A percentile compares a stretch with the other conserved stretches of the same genome.
Conservation (phyloP, 2,329 filamentous ascomycete species). For the Chaetomium olivaceum region DNA sequence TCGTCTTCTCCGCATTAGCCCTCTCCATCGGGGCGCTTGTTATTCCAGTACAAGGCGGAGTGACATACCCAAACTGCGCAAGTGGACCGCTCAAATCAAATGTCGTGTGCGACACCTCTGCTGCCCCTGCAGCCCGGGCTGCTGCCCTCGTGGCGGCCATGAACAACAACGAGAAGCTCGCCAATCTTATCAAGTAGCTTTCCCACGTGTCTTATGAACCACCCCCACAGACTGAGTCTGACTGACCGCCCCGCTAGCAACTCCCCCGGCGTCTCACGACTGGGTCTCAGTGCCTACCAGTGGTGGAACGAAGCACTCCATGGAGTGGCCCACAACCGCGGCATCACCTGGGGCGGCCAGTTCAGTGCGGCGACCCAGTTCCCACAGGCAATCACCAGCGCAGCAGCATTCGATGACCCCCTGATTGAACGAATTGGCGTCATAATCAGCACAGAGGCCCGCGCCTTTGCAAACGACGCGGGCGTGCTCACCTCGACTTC, state of each 20-base stretch:
- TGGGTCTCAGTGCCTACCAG: slow-evolving; percentile 57
- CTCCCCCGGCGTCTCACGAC: slow-evolving; percentile 51
- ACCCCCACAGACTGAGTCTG: background rate
- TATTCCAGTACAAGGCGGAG: slow-evolving; percentile 14
- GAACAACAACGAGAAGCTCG: slow-evolving; percentile 56
- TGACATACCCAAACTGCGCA: slow-evolving; percentile 27
- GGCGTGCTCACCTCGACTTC: slow-evolving; percentile 55
- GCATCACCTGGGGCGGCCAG: slow-evolving; percentile 53
- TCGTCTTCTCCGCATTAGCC: background rate
- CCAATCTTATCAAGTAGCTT: slow-evolving; percentile 40
- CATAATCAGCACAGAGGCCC: slow-evolving; percentile 58
- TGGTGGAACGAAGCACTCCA: slow-evolving; percentile 62
- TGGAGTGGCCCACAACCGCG: slow-evolving; percentile 53
- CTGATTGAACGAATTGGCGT: slow-evolving; percentile 47
- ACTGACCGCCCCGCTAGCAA: slow-evolving; percentile 31
- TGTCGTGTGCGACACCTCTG: slow-evolving; percentile 26
- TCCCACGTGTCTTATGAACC: background rate
- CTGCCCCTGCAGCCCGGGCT: slow-evolving; percentile 42
- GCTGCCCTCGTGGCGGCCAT: slow-evolving; percentile 52
- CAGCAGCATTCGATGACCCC: slow-evolving; percentile 63
- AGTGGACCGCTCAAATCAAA: slow-evolving; percentile 25
- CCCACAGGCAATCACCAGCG: slow-evolving; percentile 62
- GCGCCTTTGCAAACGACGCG: slow-evolving; percentile 65
- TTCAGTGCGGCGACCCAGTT: slow-evolving; percentile 65
- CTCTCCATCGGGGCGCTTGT: slow-evolving; percentile 12